Evolutionary conservation across 768 basidiomycete species (phyloP).

Genomic region (Podaxis sp.): DNA sequence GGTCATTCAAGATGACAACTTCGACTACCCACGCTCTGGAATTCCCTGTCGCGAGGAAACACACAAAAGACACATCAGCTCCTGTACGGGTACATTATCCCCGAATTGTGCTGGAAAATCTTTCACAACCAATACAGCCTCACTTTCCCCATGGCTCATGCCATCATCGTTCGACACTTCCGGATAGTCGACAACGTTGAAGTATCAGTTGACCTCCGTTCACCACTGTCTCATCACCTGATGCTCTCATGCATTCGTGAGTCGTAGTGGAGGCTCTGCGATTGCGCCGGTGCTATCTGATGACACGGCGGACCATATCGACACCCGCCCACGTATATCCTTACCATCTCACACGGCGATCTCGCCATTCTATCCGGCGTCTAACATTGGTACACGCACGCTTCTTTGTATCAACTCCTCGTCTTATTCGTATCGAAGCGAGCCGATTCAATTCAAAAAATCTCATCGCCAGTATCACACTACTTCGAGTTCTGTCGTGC

Average conservation of each 20-base stretch:
- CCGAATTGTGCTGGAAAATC: background rate
- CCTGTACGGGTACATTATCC: background rate
- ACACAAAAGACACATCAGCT: background rate
- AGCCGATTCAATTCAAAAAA: slow-evolving; percentile 2
- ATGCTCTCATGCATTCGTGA: background rate
- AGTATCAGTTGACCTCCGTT: slow-evolving; percentile 7
- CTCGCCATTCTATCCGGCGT: slow-evolving; percentile 1
- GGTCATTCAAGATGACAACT: background rate
- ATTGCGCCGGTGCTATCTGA: background rate
- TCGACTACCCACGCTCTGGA: background rate
- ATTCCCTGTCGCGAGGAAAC: background rate
- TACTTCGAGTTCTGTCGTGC: background rate
- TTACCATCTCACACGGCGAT: slow-evolving; percentile 1
- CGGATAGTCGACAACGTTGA: background rate
- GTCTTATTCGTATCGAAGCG: slow-evolving; percentile 2
- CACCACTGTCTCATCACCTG: background rate
- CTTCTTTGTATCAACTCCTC: slow-evolving; percentile 6
- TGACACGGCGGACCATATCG: background rate
- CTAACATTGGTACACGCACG: background rate
- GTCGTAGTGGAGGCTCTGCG: background rate
- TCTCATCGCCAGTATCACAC: slow-evolving; percentile 8
- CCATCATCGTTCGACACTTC: background rate
- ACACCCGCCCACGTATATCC: background rate
- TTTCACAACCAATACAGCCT: too few species aligned
- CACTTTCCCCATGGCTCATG: background rate